Base-by-base conservation (phyloP, 345 rosid genomes). In the Salix exigua region DNA sequence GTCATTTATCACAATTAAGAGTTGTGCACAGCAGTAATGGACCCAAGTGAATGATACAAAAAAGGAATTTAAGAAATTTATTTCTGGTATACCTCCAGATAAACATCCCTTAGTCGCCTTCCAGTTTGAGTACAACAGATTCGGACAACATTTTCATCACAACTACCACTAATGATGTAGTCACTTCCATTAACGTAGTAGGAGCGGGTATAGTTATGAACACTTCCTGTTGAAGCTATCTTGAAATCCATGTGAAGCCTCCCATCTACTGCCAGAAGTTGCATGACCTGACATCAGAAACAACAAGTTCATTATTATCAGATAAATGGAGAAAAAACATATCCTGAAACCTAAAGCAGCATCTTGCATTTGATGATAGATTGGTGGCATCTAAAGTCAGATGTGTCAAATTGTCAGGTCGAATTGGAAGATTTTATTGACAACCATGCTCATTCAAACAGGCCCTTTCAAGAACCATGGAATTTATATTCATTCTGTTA, bases 111-210 rank as follows among this genome's bases (percentile, higher is more conserved):
- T 66, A 94, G 91, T 65, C 99, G 99, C 80, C 93, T 90, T 82
- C 99, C 99, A 48, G 99, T 94, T 87, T 91, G 99, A 73, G 99
- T 94, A 83, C 99, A 92, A 74, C 97, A 91, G 77, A 95, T 84
- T 61, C 94, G 99, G 53, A 92, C 89, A 63, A 89, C 84, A 68
- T 88, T 92, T 83, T 95, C 97, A 75, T 95, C 99, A 53, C 97
- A 91, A 72, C 99, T 92, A 68, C 99, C 97, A 73, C 93, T 95
- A 42, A 95, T 84, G 73, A 95, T 86, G 72, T 95, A 95, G 83
- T 95, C 97, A 83, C 91, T 88, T 64, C 99, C 95, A 62, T 92
- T 95, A 89, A 95, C 82, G 90, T 95, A 95, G 79, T 95, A 95
- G 1, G 99, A 92, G 46, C 97, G 92, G 23, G 97, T 95, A 79